Base-by-base conservation (phyloP, 2,329 filamentous ascomycete genomes). In the Colletotrichum sp. region DNA sequence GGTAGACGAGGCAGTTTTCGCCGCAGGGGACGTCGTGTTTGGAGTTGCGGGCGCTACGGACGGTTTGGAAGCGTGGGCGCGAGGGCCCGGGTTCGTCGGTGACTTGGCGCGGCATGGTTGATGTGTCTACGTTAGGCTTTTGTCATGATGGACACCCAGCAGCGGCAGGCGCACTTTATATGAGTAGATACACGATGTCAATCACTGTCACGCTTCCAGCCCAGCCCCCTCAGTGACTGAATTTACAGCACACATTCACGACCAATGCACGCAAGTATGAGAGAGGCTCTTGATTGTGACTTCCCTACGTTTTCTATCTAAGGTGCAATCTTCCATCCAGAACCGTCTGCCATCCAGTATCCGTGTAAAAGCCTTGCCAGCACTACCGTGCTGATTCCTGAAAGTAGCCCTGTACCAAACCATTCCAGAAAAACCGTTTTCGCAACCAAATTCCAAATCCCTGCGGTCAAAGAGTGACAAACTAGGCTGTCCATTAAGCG, bases 401-500 rank as follows among this genome's bases (percentile, higher is more conserved):
- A 48, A 66, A 43, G 21, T 52, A 26, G 48, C 48, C 32, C 32
- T 60, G 18, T 57, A 58, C 66, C 66, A 58, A 68, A 57, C 30
- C 65, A n/a, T 48, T 34, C 38, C 24, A 52, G 24, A 28, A 48
- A 52, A 57, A 38, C 34, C 13, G 43, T 34, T 6, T 6, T 60
- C 12, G 28, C 30, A 32, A 55, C 28, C 24, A 32, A 34, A 32
- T 67, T 38, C 58, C 58, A 34, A 64, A 12, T 28, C 52, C 48
- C 28, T 38, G 21, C 60, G 26, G n/a, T 30, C n/a, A 28, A 32
- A 10, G 8, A 24, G 13, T 24, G 55, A 75, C 68, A 75, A 55
- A 43, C 68, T 61, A 66, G 52, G 72, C 28, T 72, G 68, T 67
- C 52, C 32, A 72, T 75, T 72, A 72, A 52, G 72, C 38, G 26